A percentile compares a stretch with the other conserved stretches of the same genome.
These are phyloP conservation scores for Botrytis byssoidea DNA, from an alignment of 2,329 filamentous ascomycete genomes.

Conservation along the genomic window DNA sequence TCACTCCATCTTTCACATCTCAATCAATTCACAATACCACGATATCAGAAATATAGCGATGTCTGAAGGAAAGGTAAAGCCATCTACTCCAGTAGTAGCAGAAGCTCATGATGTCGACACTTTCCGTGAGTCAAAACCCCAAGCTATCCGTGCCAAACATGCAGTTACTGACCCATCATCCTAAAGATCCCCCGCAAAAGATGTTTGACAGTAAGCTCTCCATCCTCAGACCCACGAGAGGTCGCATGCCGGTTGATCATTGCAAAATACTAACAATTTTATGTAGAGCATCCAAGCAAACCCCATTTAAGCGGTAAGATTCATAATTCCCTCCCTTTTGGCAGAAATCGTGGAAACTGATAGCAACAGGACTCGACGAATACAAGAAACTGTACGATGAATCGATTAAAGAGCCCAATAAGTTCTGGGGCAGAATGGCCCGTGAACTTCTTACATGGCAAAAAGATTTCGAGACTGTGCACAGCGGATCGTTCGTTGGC, in stretches of 20 bases:
- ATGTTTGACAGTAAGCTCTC: slow-evolving; percentile 63
- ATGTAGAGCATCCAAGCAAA: slow-evolving; percentile 65
- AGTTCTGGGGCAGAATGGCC: slow-evolving; percentile 86
- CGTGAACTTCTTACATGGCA: slow-evolving; percentile 90
- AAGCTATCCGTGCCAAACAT: slow-evolving; percentile 11
- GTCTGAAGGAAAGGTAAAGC: slow-evolving; percentile 43
- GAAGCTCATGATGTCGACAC: slow-evolving; percentile 78
- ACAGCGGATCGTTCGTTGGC: slow-evolving; percentile 68
- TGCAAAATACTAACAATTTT: slow-evolving; percentile 36
- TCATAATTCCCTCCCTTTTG: background rate
- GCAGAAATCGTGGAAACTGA: slow-evolving; percentile 6
- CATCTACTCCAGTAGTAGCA: slow-evolving; percentile 58
- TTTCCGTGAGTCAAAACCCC: slow-evolving; percentile 53
- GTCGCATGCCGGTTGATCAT: slow-evolving; percentile 1
- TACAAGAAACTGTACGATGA: slow-evolving; percentile 71
- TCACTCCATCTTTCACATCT: background rate
- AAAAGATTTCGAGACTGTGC: slow-evolving; percentile 86
- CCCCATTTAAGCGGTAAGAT: slow-evolving; percentile 63
- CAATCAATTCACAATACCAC: background rate
- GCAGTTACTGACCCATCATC: slow-evolving; percentile 26
- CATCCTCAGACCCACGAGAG: slow-evolving; percentile 6
- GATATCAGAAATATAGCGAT: slow-evolving; percentile 38
- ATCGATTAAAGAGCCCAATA: slow-evolving; percentile 84
- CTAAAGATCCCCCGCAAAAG: slow-evolving; percentile 60
- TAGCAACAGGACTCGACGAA: slow-evolving; percentile 56